Conservation (phyloP, 2,329 filamentous ascomycete species). For the Clonostachys sp. region DNA sequence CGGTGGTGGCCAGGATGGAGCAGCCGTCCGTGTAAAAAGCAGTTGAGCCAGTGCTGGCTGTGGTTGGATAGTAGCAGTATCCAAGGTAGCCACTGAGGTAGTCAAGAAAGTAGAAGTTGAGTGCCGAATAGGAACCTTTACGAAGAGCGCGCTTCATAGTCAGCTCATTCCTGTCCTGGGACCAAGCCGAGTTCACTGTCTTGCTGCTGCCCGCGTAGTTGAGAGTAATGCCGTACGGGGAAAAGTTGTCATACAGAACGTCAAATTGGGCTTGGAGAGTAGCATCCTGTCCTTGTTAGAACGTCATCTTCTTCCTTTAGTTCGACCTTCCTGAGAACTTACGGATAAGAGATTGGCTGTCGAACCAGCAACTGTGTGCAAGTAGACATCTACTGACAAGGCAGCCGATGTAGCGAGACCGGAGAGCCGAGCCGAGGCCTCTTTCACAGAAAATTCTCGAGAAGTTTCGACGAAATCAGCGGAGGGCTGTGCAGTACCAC, state of each 20-base stretch:
- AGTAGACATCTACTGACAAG: conserved; percentile 8
- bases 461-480: not conserved
- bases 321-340: not conserved
- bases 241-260: conserved; percentile 15
- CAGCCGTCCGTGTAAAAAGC: conserved; percentile 33
- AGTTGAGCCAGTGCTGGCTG: conserved; percentile 17
- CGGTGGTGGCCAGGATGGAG: conserved; percentile 23
- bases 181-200: conserved; percentile 23
- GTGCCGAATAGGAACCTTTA: conserved; percentile 30
- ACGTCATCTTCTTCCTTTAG: no score
- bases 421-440: conserved; percentile 2
- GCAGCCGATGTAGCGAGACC: conserved; percentile 8
- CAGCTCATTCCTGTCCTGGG: conserved; percentile 17
- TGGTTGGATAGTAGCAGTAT: conserved; percentile 40
- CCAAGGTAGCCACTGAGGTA: conserved; percentile 27
- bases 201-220: conserved; percentile 15
- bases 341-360: not conserved
- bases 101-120: conserved; percentile 40
- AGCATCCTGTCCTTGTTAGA: conserved; percentile 3
- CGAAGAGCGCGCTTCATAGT: conserved; percentile 39
- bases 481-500: conserved; percentile 1
- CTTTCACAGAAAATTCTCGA: conserved; percentile 1
- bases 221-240: conserved; percentile 12
- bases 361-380: conserved; percentile 3
- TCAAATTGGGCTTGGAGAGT: conserved; percentile 14